These are phyloP conservation scores for Aspergillus steynii DNA, from an alignment of 495 filamentous ascomycete species.

Conservation along the genomic window DNA sequence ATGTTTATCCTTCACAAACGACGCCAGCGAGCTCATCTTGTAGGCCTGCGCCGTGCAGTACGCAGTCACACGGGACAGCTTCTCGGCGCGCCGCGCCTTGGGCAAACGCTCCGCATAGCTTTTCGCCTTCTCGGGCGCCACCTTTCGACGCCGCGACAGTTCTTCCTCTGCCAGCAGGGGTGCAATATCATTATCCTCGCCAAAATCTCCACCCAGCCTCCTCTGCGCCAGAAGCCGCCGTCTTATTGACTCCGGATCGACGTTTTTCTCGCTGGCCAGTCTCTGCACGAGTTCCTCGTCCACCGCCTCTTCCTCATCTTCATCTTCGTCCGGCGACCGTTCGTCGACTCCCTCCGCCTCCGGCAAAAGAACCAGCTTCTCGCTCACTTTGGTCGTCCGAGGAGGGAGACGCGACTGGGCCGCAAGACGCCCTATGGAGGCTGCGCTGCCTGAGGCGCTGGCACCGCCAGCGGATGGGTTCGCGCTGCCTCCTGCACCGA, in stretches of 20 bases:
- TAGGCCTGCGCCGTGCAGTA: constrained; percentile 96
- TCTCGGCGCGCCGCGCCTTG: constrained; percentile 83
- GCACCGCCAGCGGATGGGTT: constrained; percentile 14
- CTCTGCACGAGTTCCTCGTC: constrained; percentile 47
- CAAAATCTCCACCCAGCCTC: constrained; percentile 49
- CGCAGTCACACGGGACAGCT: constrained; percentile 85
- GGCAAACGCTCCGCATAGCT: constrained; percentile 94
- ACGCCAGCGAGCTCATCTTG: constrained; percentile 79
- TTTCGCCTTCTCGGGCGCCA: constrained; percentile 67
- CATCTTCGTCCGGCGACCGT: constrained; percentile 48
- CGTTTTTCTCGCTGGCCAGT: constrained; percentile 36
- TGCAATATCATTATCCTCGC: constrained; percentile 60
- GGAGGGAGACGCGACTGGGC: constrained; percentile 78
- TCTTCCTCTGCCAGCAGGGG: constrained; percentile 84
- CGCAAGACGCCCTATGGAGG: constrained; percentile 40
- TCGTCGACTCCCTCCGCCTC: constrained; percentile 60
- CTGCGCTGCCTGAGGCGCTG: constrained; percentile 20
- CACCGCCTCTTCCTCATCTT: constrained; percentile 46
- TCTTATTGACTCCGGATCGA: constrained; percentile 41
- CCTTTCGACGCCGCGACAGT: constrained; percentile 59
- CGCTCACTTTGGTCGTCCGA: constrained; percentile 86
- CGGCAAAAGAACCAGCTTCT: constrained; percentile 93
- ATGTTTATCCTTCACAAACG: constrained; percentile 86
- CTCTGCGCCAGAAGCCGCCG: constrained; percentile 38
- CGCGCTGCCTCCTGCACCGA: constrained; percentile 22